Base-by-base conservation (phyloP, 2,329 filamentous ascomycete genomes). In the Fusarium sulawesiense region DNA sequence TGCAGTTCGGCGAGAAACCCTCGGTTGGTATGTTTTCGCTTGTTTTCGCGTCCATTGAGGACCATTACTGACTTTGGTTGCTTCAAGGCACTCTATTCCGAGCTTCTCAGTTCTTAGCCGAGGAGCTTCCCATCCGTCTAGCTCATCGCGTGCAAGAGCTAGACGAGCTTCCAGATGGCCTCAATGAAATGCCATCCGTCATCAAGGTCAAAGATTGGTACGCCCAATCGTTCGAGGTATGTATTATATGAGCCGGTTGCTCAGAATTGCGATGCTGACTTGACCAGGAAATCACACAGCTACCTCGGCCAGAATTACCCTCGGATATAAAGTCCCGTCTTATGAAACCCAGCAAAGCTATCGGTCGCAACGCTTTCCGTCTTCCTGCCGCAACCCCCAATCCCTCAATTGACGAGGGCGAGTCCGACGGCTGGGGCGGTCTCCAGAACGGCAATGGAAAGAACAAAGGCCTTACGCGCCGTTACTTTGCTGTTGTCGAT, bases 131-230 rank as follows among this genome's bases (percentile, higher is more conserved):
- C 73, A 99, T 99, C 77, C 93, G 96, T 56, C 87, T 99, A 66
- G 96, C 96, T 75, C 96, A 99, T 83, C 92, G 96, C 70, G 96
- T 99, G 64, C 93, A 97, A 81, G 96, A 99, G 83, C 89, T 99
- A 61, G 90, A 92, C 67, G 92, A 93, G 77, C 86, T 99, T 4
- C 96, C 96, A 37, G 96, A 99, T 87, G 96, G 96, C 59, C 88
- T 99, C 67, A 97, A 93, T 79, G 94, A 98, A 74, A 98, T 99
- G 96, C 93, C 94, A 41, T 98, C 96, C 13, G 97, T 99, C 73
- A 91, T 91, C 80, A 93, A 91, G 77, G 96, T 99, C 73, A 92
- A 94, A 80, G 94, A 98, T 78, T 99, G 96, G 96, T 99, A 99
- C 81, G 96, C 95, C 70, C 96, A 99, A 84, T 99, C 96, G 54